Base-by-base conservation (phyloP, 108 stramenopile genomes). In the Skeletonema grethae region DNA sequence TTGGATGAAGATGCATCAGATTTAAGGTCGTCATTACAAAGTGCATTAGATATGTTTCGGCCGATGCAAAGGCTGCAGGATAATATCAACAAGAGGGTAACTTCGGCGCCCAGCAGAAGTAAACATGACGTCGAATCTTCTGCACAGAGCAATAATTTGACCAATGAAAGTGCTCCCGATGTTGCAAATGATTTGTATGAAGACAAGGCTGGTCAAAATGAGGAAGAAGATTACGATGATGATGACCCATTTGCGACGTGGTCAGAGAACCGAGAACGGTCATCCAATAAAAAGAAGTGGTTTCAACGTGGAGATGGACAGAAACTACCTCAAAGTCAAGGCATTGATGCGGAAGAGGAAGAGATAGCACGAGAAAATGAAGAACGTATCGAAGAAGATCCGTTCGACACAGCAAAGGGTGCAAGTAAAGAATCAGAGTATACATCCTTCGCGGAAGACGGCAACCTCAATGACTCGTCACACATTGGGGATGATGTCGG, bases 241-340 rank as follows among this genome's bases (percentile, higher is more conserved):
- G 48, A 63, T 15, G 76, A 76, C 69, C 76, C 76, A 57, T 76
- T 76, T 69, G 61, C 67, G 15, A 76, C 76, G 43, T 76, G 67
- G 67, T 18, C 16, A 48, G 46, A 48, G 2, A 18, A 48, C 46
- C 46, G 46, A n/a, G 46, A 18, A 1, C 46, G 18, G 16, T 18
- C 5, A n/a, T 18, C n/a, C 46, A 48, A 6, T 48, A 48, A 48
- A 18, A 48, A 48, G 46, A 48, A 48, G n/a, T 48, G 46, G 46
- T 48, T 20, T 2, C 46, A 48, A 48, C 46, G 46, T 16, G 46
- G 46, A 48, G 46, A 48, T 18, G 46, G 46, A 18, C 46, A 48
- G n/a, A 48, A 48, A 48, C 16, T 11, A 11, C 36, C 46, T 48
- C 46, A 48, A 48, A 48, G 46, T 48, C 18, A 18, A 18, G 4